Evolutionary conservation across 78 protist genomes (phyloP).

Genomic region (Protostelium mycophagum): DNA sequence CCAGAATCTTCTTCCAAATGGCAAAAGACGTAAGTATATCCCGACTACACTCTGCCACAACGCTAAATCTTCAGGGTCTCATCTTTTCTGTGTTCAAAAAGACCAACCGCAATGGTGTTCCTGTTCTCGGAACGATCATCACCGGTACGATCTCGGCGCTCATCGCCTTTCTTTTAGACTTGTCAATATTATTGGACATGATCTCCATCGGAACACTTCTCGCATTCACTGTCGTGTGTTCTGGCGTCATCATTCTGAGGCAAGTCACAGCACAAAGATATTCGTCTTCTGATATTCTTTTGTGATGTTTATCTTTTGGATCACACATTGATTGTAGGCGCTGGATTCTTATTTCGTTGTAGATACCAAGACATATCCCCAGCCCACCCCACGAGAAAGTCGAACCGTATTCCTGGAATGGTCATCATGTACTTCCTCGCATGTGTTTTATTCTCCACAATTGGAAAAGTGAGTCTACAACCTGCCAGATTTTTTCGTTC

Average conservation of each 20-base stretch:
- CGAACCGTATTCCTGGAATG: not conserved
- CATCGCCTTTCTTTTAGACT: slow-evolving; percentile 27
- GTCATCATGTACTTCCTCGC: not conserved
- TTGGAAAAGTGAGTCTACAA: not conserved
- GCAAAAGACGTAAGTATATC: slow-evolving; percentile 55
- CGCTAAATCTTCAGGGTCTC: no score
- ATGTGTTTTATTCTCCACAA: not conserved
- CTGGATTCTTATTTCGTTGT: no score
- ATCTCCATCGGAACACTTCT: slow-evolving; percentile 58
- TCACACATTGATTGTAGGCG: no score
- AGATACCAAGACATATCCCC: not conserved
- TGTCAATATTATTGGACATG: slow-evolving; percentile 34
- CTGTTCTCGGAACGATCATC: slow-evolving; percentile 46
- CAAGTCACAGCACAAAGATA: not conserved
- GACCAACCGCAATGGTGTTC: slow-evolving; percentile 25
- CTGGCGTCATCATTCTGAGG: slow-evolving; percentile 44
- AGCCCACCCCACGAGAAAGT: not conserved
- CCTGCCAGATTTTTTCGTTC: no score
- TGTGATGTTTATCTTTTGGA: no score
- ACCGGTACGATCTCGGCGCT: slow-evolving; percentile 47
- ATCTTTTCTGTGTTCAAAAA: slow-evolving; percentile 25
- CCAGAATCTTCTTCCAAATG: slow-evolving; percentile 60
- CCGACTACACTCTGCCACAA: no score
- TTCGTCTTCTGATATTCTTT: not conserved
- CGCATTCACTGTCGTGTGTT: slow-evolving; percentile 65